Percentiles rank a stretch among this genome's conserved stretches.
Evolutionary conservation across 495 filamentous ascomycete species (phyloP).

Genomic region (Penicillium macrosclerotiorum): DNA sequence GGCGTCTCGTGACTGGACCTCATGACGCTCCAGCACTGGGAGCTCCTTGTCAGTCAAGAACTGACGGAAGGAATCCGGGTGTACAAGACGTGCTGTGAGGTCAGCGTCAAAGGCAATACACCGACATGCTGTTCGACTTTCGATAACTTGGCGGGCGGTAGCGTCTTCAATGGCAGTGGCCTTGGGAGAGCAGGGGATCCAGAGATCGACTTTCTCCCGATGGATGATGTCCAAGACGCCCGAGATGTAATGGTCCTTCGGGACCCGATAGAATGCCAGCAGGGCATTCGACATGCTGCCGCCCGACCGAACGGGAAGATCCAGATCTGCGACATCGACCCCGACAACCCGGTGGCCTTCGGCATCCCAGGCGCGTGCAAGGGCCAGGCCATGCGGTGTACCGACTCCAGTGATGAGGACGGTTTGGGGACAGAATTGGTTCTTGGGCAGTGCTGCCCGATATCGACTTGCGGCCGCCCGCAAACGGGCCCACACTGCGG

Average conservation of each 20-base stretch:
- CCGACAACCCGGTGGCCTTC: slow-evolving; percentile 71
- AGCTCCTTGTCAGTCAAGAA: slow-evolving; percentile 51
- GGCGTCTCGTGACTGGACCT: slow-evolving; percentile 55
- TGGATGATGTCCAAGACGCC: slow-evolving; percentile 55
- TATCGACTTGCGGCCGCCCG: slow-evolving; percentile 17
- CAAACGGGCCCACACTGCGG: slow-evolving; percentile 20
- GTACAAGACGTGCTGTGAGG: slow-evolving; percentile 51
- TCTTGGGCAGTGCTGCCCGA: slow-evolving; percentile 31
- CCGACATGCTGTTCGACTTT: slow-evolving; percentile 55
- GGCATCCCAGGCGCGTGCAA: slow-evolving; percentile 66
- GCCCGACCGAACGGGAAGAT: slow-evolving; percentile 41
- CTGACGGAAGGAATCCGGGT: slow-evolving; percentile 58
- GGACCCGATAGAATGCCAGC: slow-evolving; percentile 52
- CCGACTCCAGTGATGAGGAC: slow-evolving; percentile 71
- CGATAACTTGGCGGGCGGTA: slow-evolving; percentile 58
- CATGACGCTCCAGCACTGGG: slow-evolving; percentile 55
- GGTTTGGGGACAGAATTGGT: slow-evolving; percentile 52
- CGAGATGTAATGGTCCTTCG: slow-evolving; percentile 45
- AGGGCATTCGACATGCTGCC: slow-evolving; percentile 47
- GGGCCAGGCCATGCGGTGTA: slow-evolving; percentile 62
- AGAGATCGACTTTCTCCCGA: slow-evolving; percentile 63
- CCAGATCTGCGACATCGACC: slow-evolving; percentile 61
- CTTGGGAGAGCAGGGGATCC: slow-evolving; percentile 69
- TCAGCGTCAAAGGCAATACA: slow-evolving; percentile 56
- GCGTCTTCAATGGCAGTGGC: slow-evolving; percentile 61